A percentile compares a stretch with the other conserved stretches of the same genome.
Conservation (phyloP, 2,329 filamentous ascomycete species). For the Hypoxylon sp. region DNA sequence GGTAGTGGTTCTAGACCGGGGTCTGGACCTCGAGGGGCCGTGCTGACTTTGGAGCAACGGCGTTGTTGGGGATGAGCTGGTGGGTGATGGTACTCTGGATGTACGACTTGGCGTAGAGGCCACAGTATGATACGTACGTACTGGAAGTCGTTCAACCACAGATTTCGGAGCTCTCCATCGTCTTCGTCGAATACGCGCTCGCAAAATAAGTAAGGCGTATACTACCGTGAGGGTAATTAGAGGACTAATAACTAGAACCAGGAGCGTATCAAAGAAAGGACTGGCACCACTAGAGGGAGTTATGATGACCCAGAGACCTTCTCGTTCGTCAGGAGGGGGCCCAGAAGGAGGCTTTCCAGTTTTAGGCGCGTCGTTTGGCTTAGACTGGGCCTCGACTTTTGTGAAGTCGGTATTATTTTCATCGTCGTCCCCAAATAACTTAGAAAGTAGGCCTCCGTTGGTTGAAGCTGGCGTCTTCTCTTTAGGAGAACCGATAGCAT, state of each 20-base stretch:
- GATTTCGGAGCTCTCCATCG: slow-evolving; percentile 98
- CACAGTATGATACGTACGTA: slow-evolving; percentile 94
- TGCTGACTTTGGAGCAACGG: slow-evolving; percentile 78
- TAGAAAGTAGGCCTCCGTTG: slow-evolving; percentile 61
- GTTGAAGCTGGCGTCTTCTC: slow-evolving; percentile 46
- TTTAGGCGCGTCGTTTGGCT: slow-evolving; percentile 46
- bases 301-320: slow-evolving; percentile 96
- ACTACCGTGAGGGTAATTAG: slow-evolving; percentile 93
- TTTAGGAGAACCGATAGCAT: slow-evolving; percentile 50
- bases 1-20: slow-evolving; percentile 76
- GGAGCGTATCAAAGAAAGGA: slow-evolving; percentile 94
- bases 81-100: slow-evolving; percentile 73
- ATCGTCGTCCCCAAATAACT: slow-evolving; percentile 64
- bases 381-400: slow-evolving; percentile 53
- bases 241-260: slow-evolving; percentile 97
- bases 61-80: slow-evolving; percentile 79
- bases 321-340: slow-evolving; percentile 64
- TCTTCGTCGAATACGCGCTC: slow-evolving; percentile 88
- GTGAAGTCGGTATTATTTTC: slow-evolving; percentile 54
- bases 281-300: slow-evolving; percentile 90
- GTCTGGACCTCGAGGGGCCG: slow-evolving; percentile 65
- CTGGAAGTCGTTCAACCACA: slow-evolving; percentile 92
- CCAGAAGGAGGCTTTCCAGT: slow-evolving; percentile 45
- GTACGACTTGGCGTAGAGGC: slow-evolving; percentile 71
- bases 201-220: slow-evolving; percentile 87